Percentiles rank a stretch among this genome's conserved stretches.
phyloP scores from a whole-genome alignment of 2,329 filamentous ascomycete genomes.

The Geosmithia flava region DNA sequence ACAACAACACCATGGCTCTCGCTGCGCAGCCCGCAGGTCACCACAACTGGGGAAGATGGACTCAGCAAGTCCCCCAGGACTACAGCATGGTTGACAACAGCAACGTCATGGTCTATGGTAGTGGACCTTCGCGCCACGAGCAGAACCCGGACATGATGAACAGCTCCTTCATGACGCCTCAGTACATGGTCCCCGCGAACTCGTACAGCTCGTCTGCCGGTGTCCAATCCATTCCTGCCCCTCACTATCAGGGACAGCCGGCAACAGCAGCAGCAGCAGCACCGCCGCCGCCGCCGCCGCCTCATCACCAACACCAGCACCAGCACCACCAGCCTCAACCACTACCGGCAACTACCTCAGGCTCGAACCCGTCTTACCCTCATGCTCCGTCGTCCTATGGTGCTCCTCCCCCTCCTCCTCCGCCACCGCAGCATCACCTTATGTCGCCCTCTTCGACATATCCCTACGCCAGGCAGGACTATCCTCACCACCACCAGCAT shows the following conservation, averaged over 20 bases:
- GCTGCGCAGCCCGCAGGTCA: slow-evolving; percentile 29
- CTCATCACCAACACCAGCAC: too few species aligned
- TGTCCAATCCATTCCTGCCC: slow-evolving; percentile 20
- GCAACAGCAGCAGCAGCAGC: slow-evolving; percentile 26
- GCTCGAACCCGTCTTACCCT: too few species aligned
- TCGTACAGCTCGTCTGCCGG: slow-evolving; percentile 25
- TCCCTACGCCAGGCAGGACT: background rate
- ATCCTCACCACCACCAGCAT: too few species aligned
- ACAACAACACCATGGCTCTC: slow-evolving; percentile 26
- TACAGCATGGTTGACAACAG: slow-evolving; percentile 36
- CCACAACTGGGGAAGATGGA: slow-evolving; percentile 43
- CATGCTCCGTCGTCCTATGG: too few species aligned
- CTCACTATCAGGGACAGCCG: slow-evolving; percentile 32
- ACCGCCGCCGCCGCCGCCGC: slow-evolving; percentile 17
- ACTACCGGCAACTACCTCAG: too few species aligned
- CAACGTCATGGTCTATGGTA: slow-evolving; percentile 37
- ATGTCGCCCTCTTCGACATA: background rate
- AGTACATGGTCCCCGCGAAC: slow-evolving; percentile 32
- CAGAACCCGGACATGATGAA: slow-evolving; percentile 24
- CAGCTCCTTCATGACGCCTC: slow-evolving; percentile 26
- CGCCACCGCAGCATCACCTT: background rate
- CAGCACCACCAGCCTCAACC: too few species aligned
- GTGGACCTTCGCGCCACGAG: too few species aligned
- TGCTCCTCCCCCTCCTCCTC: too few species aligned
- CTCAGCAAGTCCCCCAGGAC: slow-evolving; percentile 32